phyloP scores from a whole-genome alignment of 345 rosid species.

The Erucastrum elatum region DNA sequence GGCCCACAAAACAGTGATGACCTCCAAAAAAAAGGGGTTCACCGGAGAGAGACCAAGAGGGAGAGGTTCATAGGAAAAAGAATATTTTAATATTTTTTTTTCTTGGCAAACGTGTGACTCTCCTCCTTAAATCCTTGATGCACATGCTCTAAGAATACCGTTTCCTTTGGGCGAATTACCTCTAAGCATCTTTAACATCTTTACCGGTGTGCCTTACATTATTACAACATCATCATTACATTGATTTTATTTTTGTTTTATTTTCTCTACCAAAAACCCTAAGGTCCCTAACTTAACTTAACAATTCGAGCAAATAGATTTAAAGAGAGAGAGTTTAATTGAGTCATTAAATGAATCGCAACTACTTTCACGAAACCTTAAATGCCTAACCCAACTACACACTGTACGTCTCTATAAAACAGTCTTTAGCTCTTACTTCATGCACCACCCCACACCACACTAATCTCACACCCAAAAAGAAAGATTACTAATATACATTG shows the following conservation, averaged over 20 bases:
- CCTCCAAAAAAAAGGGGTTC: too few species aligned
- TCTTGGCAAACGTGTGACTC: too few species aligned
- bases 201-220: conserved; percentile 11
- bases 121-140: too few species aligned
- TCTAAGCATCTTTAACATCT: conserved; percentile 21
- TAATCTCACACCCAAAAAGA: background rate
- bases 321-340: conserved; percentile 4
- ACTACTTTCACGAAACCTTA: conserved; percentile 51
- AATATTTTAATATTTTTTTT: too few species aligned
- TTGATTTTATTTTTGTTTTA: background rate
- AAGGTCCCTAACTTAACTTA: conserved; percentile 1
- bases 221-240: background rate
- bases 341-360: conserved; percentile 42
- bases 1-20: too few species aligned
- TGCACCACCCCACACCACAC: conserved; percentile 11
- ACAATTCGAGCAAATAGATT: conserved; percentile 21
- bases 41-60: too few species aligned
- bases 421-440: conserved; percentile 20
- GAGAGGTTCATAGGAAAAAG: too few species aligned
- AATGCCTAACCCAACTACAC: conserved; percentile 57
- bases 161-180: background rate
- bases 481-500: background rate
- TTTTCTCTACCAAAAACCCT: conserved; percentile 4
- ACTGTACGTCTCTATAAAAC: conserved; percentile 21
- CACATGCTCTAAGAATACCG: too few species aligned